phyloP scores from a whole-genome alignment of 2,329 filamentous ascomycete species.

The Emergomyces pasteurianus region DNA sequence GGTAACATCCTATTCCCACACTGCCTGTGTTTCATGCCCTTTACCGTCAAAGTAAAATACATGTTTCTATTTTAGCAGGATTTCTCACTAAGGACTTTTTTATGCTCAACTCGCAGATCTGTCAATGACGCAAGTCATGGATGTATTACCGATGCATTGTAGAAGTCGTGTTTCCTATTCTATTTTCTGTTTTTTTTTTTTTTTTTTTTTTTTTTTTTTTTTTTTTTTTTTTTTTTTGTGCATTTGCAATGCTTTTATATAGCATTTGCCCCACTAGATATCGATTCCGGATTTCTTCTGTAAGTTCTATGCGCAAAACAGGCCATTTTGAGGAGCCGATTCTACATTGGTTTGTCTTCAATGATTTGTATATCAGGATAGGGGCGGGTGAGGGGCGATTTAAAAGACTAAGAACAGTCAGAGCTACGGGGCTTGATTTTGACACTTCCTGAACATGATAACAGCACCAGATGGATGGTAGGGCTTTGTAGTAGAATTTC shows the following conservation, averaged over 20 bases:
- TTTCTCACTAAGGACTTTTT: background rate
- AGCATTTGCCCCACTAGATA: background rate
- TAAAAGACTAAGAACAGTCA: background rate
- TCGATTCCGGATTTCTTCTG: background rate
- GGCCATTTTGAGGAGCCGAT: background rate
- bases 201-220: background rate
- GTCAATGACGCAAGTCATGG: constrained; percentile 38
- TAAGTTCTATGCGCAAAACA: background rate
- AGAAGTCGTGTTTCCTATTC: background rate
- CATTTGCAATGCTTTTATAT: background rate
- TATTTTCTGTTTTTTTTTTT: background rate
- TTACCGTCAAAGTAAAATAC: background rate
- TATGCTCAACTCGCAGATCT: constrained; percentile 12
- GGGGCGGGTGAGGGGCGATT: too few species aligned
- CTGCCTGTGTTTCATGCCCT: background rate
- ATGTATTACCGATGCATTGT: constrained; percentile 33
- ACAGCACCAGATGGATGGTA: too few species aligned
- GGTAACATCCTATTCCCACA: constrained; percentile 6
- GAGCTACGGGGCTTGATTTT: too few species aligned
- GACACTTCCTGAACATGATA: too few species aligned
- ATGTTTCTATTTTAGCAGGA: background rate
- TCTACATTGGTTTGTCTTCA: background rate
- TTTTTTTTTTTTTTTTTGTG: too few species aligned
- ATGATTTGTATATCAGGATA: background rate
- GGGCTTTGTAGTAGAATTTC: too few species aligned